Percentiles rank a stretch among this genome's conserved stretches.
phyloP scores from a whole-genome alignment of 345 rosid species.

The Arabis alpina region DNA sequence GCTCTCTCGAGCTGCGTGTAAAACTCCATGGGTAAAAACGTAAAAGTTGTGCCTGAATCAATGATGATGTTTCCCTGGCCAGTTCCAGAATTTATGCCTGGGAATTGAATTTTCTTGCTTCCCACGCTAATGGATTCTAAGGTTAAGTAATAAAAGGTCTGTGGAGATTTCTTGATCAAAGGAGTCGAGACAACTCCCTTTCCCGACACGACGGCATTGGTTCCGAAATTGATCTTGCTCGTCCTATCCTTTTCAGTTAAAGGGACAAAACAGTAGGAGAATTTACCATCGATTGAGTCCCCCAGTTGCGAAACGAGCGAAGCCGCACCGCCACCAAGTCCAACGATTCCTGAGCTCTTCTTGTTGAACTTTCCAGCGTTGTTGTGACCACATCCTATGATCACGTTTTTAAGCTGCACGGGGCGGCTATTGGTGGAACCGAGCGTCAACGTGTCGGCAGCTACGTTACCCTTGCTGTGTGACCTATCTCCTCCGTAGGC shows the following conservation, averaged over 20 bases:
- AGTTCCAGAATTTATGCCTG: not conserved
- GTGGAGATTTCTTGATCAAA: not conserved
- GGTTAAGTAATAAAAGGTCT: slow-evolving; percentile 21
- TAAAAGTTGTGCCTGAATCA: slow-evolving; percentile 65
- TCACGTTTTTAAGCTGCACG: not conserved
- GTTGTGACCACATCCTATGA: slow-evolving; percentile 36
- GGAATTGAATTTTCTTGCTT: slow-evolving; percentile 2
- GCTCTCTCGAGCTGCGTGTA: slow-evolving; percentile 39
- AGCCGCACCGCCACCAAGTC: slow-evolving; percentile 33
- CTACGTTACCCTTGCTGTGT: slow-evolving; percentile 13
- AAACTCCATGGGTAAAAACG: slow-evolving; percentile 41
- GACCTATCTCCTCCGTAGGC: slow-evolving; percentile 26
- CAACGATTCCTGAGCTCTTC: slow-evolving; percentile 27
- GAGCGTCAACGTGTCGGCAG: slow-evolving; percentile 29
- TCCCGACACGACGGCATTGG: slow-evolving; percentile 23
- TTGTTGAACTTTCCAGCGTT: slow-evolving; percentile 13
- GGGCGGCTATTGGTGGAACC: slow-evolving; percentile 34
- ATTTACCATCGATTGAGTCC: slow-evolving; percentile 23
- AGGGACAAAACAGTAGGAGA: slow-evolving; percentile 38
- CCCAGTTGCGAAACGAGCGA: slow-evolving; percentile 33
- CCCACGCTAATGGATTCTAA: slow-evolving; percentile 36
- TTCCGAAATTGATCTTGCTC: slow-evolving; percentile 32
- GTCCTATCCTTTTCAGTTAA: not conserved
- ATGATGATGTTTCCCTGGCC: slow-evolving; percentile 54
- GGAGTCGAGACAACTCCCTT: slow-evolving; percentile 32